phyloP scores from a whole-genome alignment of 768 basidiomycete genomes.

The Postia placenta region DNA sequence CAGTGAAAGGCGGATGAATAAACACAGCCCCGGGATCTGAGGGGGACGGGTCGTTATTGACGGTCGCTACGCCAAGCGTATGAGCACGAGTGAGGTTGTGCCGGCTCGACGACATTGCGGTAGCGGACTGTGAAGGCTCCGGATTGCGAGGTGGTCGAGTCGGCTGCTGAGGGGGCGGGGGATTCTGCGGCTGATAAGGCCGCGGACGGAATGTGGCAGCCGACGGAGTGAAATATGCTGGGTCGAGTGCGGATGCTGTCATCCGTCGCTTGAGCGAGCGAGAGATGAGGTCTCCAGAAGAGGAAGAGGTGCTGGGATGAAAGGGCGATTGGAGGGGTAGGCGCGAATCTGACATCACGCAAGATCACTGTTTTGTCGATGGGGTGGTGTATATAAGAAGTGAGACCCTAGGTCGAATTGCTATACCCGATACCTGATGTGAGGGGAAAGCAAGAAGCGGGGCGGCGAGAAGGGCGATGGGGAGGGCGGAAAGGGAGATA shows the following conservation, averaged over 20 bases:
- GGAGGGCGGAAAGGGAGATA: slow-evolving; percentile 6
- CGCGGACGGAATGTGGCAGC: slow-evolving; percentile 3
- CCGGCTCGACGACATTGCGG: background rate
- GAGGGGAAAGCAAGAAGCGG: background rate
- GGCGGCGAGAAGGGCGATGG: slow-evolving; percentile 3
- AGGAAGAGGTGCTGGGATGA: slow-evolving; percentile 8
- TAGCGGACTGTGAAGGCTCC: background rate
- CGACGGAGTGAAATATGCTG: slow-evolving; percentile 4
- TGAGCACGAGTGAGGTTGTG: background rate
- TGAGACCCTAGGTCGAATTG: no score
- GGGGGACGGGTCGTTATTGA: slow-evolving; percentile 36
- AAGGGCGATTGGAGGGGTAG: slow-evolving; percentile 14
- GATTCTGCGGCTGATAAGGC: background rate
- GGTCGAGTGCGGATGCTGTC: slow-evolving; percentile 4
- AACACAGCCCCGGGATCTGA: slow-evolving; percentile 64
- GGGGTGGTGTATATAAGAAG: background rate
- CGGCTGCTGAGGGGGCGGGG: background rate
- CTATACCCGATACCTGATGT: slow-evolving; percentile 3
- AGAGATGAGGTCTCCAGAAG: slow-evolving; percentile 1
- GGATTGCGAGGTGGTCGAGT: no score
- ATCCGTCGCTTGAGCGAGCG: slow-evolving; percentile 15
- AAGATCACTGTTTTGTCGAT: background rate
- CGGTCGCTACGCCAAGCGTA: background rate
- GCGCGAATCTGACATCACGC: slow-evolving; percentile 16
- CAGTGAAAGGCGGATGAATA: slow-evolving; percentile 67